Percentiles rank a stretch among this genome's conserved stretches.
These are phyloP conservation scores for Cryptosporidium canis DNA, from an alignment of 169 alveolate species.

Conservation along the genomic window DNA sequence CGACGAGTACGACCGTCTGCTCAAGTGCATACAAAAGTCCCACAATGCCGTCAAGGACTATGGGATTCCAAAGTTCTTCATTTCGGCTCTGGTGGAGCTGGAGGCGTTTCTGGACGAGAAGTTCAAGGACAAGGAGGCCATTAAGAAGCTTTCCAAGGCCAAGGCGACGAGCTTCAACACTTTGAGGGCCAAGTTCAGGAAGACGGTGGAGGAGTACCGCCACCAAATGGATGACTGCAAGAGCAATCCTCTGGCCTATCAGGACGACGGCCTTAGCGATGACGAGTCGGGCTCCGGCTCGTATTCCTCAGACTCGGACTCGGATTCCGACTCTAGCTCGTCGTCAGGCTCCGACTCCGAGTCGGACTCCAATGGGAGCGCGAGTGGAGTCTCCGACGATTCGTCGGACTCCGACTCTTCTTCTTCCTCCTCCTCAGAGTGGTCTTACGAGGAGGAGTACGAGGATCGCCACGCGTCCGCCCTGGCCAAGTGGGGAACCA, in stretches of 20 bases:
- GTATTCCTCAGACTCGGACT: slow-evolving; percentile 70
- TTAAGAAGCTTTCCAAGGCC: slow-evolving; percentile 82
- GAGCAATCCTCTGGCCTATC: slow-evolving; percentile 81
- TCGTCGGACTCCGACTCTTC: slow-evolving; percentile 35
- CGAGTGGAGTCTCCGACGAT: slow-evolving; percentile 40
- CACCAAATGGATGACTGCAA: slow-evolving; percentile 80
- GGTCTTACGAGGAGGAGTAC: slow-evolving; percentile 86
- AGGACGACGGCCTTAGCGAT: slow-evolving; percentile 75
- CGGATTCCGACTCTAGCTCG: background rate
- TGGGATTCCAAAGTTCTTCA: slow-evolving; percentile 77
- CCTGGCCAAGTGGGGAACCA: slow-evolving; percentile 87
- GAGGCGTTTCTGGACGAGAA: slow-evolving; percentile 82
- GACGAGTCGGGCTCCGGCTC: slow-evolving; percentile 78
- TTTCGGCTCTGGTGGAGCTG: slow-evolving; percentile 78
- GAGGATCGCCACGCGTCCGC: slow-evolving; percentile 85
- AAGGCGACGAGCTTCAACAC: slow-evolving; percentile 84
- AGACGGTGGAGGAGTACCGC: slow-evolving; percentile 82
- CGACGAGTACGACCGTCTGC: slow-evolving; percentile 83
- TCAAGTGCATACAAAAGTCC: slow-evolving; percentile 81
- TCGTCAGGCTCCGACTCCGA: background rate
- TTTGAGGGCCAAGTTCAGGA: slow-evolving; percentile 83
- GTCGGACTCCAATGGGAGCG: slow-evolving; percentile 73
- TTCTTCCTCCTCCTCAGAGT: slow-evolving; percentile 80
- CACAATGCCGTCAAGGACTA: slow-evolving; percentile 73
- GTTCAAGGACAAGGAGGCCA: slow-evolving; percentile 80